Evolutionary conservation across 2,329 filamentous ascomycete genomes (phyloP).

Genomic region (Nakataea oryzae): DNA sequence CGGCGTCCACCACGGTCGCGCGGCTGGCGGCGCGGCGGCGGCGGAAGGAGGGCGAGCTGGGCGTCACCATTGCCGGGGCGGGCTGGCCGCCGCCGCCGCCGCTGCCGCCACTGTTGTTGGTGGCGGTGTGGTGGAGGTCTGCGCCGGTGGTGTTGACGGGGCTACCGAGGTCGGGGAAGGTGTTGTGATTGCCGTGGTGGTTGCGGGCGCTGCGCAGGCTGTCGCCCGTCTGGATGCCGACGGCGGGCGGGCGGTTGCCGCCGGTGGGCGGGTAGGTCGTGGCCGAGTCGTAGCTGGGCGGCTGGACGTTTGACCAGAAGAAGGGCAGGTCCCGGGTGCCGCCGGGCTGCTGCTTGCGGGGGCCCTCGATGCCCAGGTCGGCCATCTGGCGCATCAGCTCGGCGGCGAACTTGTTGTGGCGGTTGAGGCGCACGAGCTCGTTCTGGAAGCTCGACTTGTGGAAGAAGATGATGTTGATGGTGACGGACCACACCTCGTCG

Average conservation of each 20-base stretch:
- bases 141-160: not conserved
- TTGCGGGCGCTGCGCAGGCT: not conserved
- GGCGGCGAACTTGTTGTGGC: conserved; percentile 90
- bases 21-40: conserved; percentile 6
- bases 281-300: conserved; percentile 15
- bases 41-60: conserved; percentile 3
- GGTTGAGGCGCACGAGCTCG: conserved; percentile 76
- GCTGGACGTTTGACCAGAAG: conserved; percentile 31
- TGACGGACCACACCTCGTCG: conserved; percentile 74
- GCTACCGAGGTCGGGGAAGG: not conserved
- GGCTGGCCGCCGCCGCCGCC: not conserved
- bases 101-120: not conserved
- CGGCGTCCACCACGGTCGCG: conserved; percentile 11
- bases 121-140: not conserved
- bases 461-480: conserved; percentile 89
- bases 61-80: not conserved
- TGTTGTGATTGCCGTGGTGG: conserved; percentile 4
- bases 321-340: conserved; percentile 57
- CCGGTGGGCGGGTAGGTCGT: not conserved
- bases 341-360: conserved; percentile 61
- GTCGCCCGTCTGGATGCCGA: not conserved
- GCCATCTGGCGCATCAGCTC: conserved; percentile 82
- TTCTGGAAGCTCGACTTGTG: conserved; percentile 98
- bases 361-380: conserved; percentile 75
- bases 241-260: not conserved